Evolutionary conservation across 768 basidiomycete genomes (phyloP), one percentile per base, ranked within the genome.

Genomic region (Pulveroboletus frians): DNA sequence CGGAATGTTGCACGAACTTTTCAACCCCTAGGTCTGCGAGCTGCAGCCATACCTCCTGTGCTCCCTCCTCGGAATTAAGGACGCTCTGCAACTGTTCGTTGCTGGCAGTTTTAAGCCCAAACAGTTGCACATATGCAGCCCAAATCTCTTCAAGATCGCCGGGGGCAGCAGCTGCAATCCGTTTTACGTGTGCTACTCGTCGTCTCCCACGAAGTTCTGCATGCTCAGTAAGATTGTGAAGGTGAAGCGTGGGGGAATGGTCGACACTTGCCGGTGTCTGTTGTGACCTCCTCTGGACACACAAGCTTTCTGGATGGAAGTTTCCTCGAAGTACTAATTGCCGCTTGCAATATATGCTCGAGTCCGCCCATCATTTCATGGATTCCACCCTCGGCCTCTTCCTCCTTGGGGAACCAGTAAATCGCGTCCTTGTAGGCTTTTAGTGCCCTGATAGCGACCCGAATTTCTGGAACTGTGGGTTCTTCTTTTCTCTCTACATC

Each of bases 111-210:
- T 31, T n/a, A 15, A 52, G 42, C 11, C 3, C 29, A 6, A 52
- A 52, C 2, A 52, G 18, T 4, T 52, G 43, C 1, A 49, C 20
- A 5, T 52, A 52, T 1, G 46, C 44, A 3, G 43, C 37, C 51
- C 51, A 52, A 9, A 52, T 52, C 17, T 52, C 51, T 9, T 52
- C 47, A 2, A 52, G 30, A 27, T 52, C 47, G 15, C 47, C 39
- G 17, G 39, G 13, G 0, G 47, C 46, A 10, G 47, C 43, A 1
- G 39, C 51, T 2, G 26, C 4, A 4, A 52, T 44, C 3, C 38
- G 0, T 38, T 35, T 48, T 3, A 49, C 43, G 5, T 31, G 38
- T 2, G 17, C 17, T 10, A 36, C 17, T 3, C 8, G 17, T 9
- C 2, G 17, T n/a, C 17, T 36, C 11, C 17, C 17, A 18, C 36